Evolutionary conservation across 2,329 filamentous ascomycete genomes (phyloP), one percentile per base, ranked within the genome.

Genomic region (Lanzia echinophila): DNA sequence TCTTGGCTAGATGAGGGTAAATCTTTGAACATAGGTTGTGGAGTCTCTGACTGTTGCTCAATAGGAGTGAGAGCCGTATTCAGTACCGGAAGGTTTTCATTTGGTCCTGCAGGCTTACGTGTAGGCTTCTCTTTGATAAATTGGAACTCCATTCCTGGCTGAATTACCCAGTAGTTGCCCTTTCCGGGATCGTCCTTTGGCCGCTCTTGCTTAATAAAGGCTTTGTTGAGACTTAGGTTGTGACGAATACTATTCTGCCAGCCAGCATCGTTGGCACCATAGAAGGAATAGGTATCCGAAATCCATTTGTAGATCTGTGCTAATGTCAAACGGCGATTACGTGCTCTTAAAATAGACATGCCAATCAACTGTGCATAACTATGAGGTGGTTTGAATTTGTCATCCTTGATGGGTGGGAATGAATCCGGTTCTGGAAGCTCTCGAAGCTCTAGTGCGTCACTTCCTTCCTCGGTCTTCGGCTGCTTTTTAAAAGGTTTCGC

Each of bases 181-280:
- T 97, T 97, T 64, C 94, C 94, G 3, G 92, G 91, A 65, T 97
- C 94, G 67, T 96, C 91, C 76, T 97, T 97, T 54, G 91, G 90
- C 56, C 94, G 82, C 70, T 96, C 91, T 67, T 95, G 87, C 73
- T 97, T 97, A 68, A 91, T 84, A 67, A 97, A 97, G 45, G 88
- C 89, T 73, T 97, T 97, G 77, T 96, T 95, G 43, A 99, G 77
- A 67, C 91, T 96, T 33, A 99, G 82, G 64, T 99, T 99, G 72
- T 99, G 94, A 33, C 94, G 87, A 69, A 99, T 99, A 74, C 94
- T 97, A 71, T 99, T 99, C 72, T 97, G 92, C 94, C 94, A 99
- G 59, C 94, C 92, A 11, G 88, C 84, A 64, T 96, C 90, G 53
- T 85, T 81, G 42, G 83, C 81, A 62, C 82, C 85, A 74, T 97